Evolutionary conservation across 2,329 filamentous ascomycete genomes (phyloP).

Genomic region (Neofusicoccum parvum): DNA sequence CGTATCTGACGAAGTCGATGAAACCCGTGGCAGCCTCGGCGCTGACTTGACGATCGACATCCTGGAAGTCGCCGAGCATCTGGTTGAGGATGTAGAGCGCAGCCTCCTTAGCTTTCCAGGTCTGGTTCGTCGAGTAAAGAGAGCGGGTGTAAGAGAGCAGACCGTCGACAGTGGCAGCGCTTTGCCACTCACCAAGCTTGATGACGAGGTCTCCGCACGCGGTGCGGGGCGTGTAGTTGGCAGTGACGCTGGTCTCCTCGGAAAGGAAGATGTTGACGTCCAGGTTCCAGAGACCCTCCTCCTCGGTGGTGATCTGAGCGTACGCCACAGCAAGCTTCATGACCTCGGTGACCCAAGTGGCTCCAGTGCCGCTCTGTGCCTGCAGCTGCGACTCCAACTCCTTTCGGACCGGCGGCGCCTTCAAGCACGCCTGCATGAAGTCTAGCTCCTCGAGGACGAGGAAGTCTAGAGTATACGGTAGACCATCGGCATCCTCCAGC

Average conservation of each 20-base stretch:
- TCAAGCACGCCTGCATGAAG: slow-evolving; percentile 87
- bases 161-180: slow-evolving; percentile 73
- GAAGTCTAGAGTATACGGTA: slow-evolving; percentile 95
- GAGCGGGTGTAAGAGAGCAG: slow-evolving; percentile 75
- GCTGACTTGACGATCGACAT: slow-evolving; percentile 72
- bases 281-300: slow-evolving; percentile 94
- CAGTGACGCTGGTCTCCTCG: slow-evolving; percentile 91
- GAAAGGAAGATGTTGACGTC: slow-evolving; percentile 94
- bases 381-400: slow-evolving; percentile 82
- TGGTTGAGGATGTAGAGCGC: slow-evolving; percentile 84
- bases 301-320: slow-evolving; percentile 86
- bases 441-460: slow-evolving; percentile 92
- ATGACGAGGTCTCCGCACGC: slow-evolving; percentile 90
- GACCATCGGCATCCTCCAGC: slow-evolving; percentile 82
- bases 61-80: slow-evolving; percentile 79
- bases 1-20: slow-evolving; percentile 77
- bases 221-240: slow-evolving; percentile 93
- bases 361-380: slow-evolving; percentile 57
- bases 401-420: slow-evolving; percentile 82
- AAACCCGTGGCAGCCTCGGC: slow-evolving; percentile 71
- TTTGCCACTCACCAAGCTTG: slow-evolving; percentile 90
- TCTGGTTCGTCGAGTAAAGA: slow-evolving; percentile 62
- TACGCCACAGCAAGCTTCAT: slow-evolving; percentile 85
- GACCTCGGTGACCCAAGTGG: slow-evolving; percentile 83
- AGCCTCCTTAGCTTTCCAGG: slow-evolving; percentile 74